Conservation (phyloP, 2,329 filamentous ascomycete genomes). For the Xylariaceae sp. region DNA sequence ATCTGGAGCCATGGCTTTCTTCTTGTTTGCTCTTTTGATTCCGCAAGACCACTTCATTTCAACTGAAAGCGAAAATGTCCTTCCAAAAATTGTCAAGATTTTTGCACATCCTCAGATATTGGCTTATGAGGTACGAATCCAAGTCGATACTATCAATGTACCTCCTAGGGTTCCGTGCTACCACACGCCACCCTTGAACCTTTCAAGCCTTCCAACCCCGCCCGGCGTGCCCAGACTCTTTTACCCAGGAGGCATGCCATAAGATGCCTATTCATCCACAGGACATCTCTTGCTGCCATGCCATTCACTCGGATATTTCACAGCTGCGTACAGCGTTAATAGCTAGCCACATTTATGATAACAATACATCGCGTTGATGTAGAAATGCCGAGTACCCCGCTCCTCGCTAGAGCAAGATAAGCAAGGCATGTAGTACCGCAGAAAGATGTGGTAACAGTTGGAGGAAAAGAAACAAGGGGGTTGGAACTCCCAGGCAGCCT, state of each 20-base stretch:
- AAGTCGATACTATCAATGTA: too few species aligned
- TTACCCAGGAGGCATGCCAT: neutral
- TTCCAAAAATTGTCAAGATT: neutral
- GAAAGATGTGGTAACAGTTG: neutral
- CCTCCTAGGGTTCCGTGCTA: too few species aligned
- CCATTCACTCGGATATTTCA: neutral
- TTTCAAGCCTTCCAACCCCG: neutral
- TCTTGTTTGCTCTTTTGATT: neutral
- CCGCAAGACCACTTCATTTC: neutral
- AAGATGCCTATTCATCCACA: neutral
- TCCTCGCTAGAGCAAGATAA: neutral
- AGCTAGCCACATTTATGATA: neutral
- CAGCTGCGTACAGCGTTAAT: neutral
- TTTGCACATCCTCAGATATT: too few species aligned
- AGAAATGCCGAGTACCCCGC: neutral
- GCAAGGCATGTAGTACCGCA: neutral
- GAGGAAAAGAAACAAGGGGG: neutral
- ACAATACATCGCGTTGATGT: neutral
- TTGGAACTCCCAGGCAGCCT: neutral
- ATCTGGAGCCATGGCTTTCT: slow-evolving; percentile 20
- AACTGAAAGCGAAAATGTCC: neutral
- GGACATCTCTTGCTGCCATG: neutral
- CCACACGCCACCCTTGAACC: neutral
- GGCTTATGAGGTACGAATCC: too few species aligned
- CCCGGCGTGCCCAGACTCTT: neutral